These are phyloP conservation scores for Aurinia saxatilis DNA, from an alignment of 345 rosid species.

Conservation along the genomic window DNA sequence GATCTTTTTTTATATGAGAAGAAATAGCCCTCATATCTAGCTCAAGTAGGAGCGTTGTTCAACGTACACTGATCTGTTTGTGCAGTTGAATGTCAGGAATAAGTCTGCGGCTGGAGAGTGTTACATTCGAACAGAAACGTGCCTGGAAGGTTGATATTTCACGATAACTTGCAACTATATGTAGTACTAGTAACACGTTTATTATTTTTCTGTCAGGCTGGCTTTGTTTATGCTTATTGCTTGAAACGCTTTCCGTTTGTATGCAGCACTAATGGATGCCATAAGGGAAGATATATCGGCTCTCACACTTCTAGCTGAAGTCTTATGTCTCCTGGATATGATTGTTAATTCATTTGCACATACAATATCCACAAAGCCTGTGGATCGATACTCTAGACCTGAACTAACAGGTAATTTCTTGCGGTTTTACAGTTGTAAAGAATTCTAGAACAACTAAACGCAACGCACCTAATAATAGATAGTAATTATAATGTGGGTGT, in stretches of 20 bases:
- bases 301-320: slow-evolving; percentile 90
- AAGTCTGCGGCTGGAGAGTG: slow-evolving; percentile 94
- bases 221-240: background rate
- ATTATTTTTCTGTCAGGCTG: background rate
- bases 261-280: slow-evolving; percentile 69
- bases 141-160: slow-evolving; percentile 71
- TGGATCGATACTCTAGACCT: slow-evolving; percentile 78
- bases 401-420: slow-evolving; percentile 60
- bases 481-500: background rate
- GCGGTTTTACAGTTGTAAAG: slow-evolving; percentile 10
- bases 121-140: slow-evolving; percentile 78
- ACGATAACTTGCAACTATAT: background rate
- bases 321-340: slow-evolving; percentile 90
- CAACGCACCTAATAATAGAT: background rate
- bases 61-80: slow-evolving; percentile 19
- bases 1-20: slow-evolving; percentile 3
- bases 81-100: slow-evolving; percentile 90
- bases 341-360: slow-evolving; percentile 93
- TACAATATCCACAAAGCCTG: slow-evolving; percentile 77
- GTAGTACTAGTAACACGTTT: background rate
- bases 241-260: slow-evolving; percentile 12
- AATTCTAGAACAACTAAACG: background rate
- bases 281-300: slow-evolving; percentile 69
- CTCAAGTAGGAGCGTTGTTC: background rate
- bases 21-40: slow-evolving; percentile 8